These are phyloP conservation scores for Neonectria hederae DNA, from an alignment of 2,329 filamentous ascomycete genomes.

Conservation along the genomic window DNA sequence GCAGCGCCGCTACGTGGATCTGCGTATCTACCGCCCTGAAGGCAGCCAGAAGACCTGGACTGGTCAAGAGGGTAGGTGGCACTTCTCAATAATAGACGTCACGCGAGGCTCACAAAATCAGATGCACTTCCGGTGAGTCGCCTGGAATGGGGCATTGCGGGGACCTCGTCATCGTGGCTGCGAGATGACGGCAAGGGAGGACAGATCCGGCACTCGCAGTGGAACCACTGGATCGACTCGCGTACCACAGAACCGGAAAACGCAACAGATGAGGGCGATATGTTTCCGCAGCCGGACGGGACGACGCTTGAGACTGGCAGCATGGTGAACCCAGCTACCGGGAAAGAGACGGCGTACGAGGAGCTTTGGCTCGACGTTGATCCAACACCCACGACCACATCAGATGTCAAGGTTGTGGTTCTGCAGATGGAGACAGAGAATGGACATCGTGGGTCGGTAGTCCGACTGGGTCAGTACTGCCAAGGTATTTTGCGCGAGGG, in stretches of 20 bases:
- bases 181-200: conserved; percentile 40
- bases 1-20: conserved; percentile 66
- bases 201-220: conserved; percentile 52
- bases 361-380: conserved; percentile 70
- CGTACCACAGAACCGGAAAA: conserved; percentile 51
- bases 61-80: conserved; percentile 30
- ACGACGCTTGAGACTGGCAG: conserved; percentile 64
- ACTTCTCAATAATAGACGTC: neutral
- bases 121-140: conserved; percentile 40
- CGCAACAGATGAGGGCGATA: conserved; percentile 65
- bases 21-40: conserved; percentile 61
- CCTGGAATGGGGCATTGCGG: conserved; percentile 74
- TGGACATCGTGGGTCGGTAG: conserved; percentile 57
- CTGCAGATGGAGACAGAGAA: conserved; percentile 26
- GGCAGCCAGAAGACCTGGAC: conserved; percentile 27
- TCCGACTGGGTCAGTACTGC: conserved; percentile 62
- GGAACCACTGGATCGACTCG: conserved; percentile 70
- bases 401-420: conserved; percentile 14
- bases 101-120: conserved; percentile 11
- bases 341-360: conserved; percentile 65
- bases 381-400: conserved; percentile 35
- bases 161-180: conserved; percentile 55
- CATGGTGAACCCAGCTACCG: conserved; percentile 68
- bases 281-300: conserved; percentile 55
- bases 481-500: conserved; percentile 65